These are phyloP conservation scores for Sistotremastrum suecicum DNA, from an alignment of 768 basidiomycete genomes.

Conservation along the genomic window DNA sequence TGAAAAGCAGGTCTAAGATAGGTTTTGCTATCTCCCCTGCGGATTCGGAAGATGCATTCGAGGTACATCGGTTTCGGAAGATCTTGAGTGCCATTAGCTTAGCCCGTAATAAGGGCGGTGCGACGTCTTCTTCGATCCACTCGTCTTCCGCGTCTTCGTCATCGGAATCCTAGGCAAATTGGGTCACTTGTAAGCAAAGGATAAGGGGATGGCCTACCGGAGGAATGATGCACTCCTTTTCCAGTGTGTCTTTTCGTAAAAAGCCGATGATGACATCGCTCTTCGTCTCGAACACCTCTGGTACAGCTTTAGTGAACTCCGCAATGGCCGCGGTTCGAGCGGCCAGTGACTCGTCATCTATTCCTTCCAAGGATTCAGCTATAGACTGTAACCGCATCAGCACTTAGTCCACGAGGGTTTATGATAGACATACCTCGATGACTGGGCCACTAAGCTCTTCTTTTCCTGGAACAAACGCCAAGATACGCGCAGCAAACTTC, in stretches of 20 bases:
- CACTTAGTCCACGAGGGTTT: neutral
- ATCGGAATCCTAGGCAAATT: constrained; percentile 24
- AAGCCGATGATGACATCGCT: constrained; percentile 64
- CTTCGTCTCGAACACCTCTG: constrained; percentile 62
- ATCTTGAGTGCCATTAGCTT: constrained; percentile 71
- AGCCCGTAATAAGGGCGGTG: constrained; percentile 45
- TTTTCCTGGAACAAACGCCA: constrained; percentile 44
- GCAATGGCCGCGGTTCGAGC: constrained; percentile 59
- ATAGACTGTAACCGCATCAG: constrained; percentile 33
- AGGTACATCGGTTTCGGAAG: constrained; percentile 65
- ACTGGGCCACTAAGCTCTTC: constrained; percentile 36
- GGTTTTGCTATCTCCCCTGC: constrained; percentile 60
- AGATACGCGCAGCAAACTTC: constrained; percentile 73
- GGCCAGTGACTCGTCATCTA: constrained; percentile 36
- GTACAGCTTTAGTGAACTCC: constrained; percentile 55
- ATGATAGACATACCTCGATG: constrained; percentile 39
- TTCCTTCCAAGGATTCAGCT: constrained; percentile 32
- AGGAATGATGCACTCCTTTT: constrained; percentile 34
- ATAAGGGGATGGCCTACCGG: constrained; percentile 23
- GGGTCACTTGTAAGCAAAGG: neutral
- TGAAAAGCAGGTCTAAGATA: constrained; percentile 60
- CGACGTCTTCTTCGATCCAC: constrained; percentile 59
- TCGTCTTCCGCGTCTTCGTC: constrained; percentile 50
- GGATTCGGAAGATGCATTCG: constrained; percentile 41
- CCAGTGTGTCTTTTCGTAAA: constrained; percentile 55